These are phyloP conservation scores for Ophiorrhiza pumila DNA, from an alignment of 257 asterid species.

Conservation along the genomic window DNA sequence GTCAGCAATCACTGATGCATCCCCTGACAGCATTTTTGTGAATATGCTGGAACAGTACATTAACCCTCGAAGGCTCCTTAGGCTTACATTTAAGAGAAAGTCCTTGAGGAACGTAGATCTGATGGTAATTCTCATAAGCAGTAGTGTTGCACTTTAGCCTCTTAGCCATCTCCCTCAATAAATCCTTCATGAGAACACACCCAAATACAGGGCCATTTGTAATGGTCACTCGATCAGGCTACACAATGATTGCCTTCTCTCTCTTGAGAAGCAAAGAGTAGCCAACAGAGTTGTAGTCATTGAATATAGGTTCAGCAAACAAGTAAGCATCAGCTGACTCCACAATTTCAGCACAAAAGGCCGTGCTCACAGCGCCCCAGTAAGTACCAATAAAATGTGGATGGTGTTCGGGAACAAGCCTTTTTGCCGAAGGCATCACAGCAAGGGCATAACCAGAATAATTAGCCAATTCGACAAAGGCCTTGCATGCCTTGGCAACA, in stretches of 20 bases:
- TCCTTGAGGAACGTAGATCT: slow-evolving; percentile 74
- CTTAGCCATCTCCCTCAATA: slow-evolving; percentile 16
- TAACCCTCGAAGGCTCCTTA: slow-evolving; percentile 62
- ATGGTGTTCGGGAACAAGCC: slow-evolving; percentile 52
- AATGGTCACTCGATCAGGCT: slow-evolving; percentile 26
- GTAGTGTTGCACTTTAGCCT: slow-evolving; percentile 23
- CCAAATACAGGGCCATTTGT: slow-evolving; percentile 33
- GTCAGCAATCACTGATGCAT: slow-evolving; percentile 72
- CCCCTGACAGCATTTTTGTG: slow-evolving; percentile 61
- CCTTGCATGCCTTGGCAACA: slow-evolving; percentile 17
- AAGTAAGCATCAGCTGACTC: slow-evolving; percentile 83
- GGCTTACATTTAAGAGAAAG: slow-evolving; percentile 52
- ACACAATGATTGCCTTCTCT: slow-evolving; percentile 21
- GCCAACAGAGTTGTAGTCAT: slow-evolving; percentile 31
- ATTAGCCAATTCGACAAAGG: slow-evolving; percentile 22
- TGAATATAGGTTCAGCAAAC: slow-evolving; percentile 35
- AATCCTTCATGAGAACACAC: slow-evolving; percentile 30
- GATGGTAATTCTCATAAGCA: slow-evolving; percentile 29
- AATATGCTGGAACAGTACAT: slow-evolving; percentile 62
- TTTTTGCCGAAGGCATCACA: slow-evolving; percentile 32
- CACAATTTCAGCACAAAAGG: slow-evolving; percentile 79
- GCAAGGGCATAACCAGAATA: slow-evolving; percentile 27
- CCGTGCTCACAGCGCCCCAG: slow-evolving; percentile 85
- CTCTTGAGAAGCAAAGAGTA: slow-evolving; percentile 25
- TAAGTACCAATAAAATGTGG: slow-evolving; percentile 77